These are phyloP conservation scores for Globisporangium paroecandrum DNA, from an alignment of 352 stramenopile species.

Conservation along the genomic window DNA sequence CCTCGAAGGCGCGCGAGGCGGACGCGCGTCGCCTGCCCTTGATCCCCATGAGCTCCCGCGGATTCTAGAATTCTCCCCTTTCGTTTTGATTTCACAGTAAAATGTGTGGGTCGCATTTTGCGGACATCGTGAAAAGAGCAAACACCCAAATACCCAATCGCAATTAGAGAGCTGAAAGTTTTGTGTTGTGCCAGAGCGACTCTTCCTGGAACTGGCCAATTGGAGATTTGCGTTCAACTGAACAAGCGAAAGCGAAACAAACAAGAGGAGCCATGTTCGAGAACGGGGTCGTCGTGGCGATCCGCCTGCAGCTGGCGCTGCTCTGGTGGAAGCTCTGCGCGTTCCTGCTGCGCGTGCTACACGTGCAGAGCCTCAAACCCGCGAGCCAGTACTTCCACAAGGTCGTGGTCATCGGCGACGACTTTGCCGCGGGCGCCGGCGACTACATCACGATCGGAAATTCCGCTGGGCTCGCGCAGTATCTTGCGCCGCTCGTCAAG, in stretches of 20 bases:
- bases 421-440: slow-evolving; percentile 76
- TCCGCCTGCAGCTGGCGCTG: slow-evolving; percentile 56
- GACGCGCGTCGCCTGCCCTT: slow-evolving; percentile 43
- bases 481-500: slow-evolving; percentile 49
- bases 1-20: slow-evolving; percentile 23
- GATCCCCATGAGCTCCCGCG: slow-evolving; percentile 47
- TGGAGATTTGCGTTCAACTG: no score
- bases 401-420: slow-evolving; percentile 78
- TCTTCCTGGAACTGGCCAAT: not conserved
- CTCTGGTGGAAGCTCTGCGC: slow-evolving; percentile 71
- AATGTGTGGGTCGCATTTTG: not conserved
- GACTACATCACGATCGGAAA: slow-evolving; percentile 69
- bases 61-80: not conserved
- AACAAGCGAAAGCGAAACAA: not conserved
- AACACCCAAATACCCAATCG: not conserved
- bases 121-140: not conserved
- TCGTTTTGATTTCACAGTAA: not conserved
- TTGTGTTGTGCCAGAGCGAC: not conserved
- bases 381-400: slow-evolving; percentile 77
- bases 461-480: slow-evolving; percentile 42
- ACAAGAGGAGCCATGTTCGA: not conserved
- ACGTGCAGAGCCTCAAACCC: slow-evolving; percentile 46
- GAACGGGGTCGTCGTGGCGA: slow-evolving; percentile 26
- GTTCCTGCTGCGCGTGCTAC: slow-evolving; percentile 38
- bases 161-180: not conserved